phyloP scores from a whole-genome alignment of 2,329 filamentous ascomycete species.

The Stachybotrys elegans region DNA sequence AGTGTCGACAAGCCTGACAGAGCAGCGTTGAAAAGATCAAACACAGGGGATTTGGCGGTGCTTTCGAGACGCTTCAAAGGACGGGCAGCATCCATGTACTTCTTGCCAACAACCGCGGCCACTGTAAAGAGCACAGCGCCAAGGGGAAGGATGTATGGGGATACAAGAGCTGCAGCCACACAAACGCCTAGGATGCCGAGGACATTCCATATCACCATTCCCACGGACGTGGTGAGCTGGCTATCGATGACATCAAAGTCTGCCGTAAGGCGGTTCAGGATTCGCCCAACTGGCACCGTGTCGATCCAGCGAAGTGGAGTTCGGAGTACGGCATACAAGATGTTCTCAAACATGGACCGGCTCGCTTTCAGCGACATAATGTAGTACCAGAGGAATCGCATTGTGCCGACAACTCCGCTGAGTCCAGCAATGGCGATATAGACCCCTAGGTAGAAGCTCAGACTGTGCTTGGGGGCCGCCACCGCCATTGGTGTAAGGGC shows the following conservation, averaged over 20 bases:
- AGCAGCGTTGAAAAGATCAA: conserved; percentile 72
- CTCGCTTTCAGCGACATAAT: conserved; percentile 64
- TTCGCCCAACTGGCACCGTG: conserved; percentile 70
- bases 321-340: conserved; percentile 63
- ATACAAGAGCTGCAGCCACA: conserved; percentile 63
- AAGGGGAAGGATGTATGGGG: conserved; percentile 59
- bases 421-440: conserved; percentile 58
- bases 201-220: conserved; percentile 53
- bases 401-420: conserved; percentile 54
- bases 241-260: conserved; percentile 74
- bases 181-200: conserved; percentile 62
- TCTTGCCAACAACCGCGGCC: conserved; percentile 52
- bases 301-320: conserved; percentile 77
- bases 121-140: conserved; percentile 53
- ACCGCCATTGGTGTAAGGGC: conserved; percentile 1
- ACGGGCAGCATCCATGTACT: conserved; percentile 65
- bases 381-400: conserved; percentile 60
- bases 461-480: conserved; percentile 27
- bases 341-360: conserved; percentile 59
- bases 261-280: conserved; percentile 72
- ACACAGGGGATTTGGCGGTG: conserved; percentile 71
- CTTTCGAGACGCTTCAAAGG: conserved; percentile 75
- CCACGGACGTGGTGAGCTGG: conserved; percentile 57
- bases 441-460: conserved; percentile 62
- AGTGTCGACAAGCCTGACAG: conserved; percentile 71